phyloP scores from a whole-genome alignment of 805 yeast species.

The Metschnikowia cubensis region DNA sequence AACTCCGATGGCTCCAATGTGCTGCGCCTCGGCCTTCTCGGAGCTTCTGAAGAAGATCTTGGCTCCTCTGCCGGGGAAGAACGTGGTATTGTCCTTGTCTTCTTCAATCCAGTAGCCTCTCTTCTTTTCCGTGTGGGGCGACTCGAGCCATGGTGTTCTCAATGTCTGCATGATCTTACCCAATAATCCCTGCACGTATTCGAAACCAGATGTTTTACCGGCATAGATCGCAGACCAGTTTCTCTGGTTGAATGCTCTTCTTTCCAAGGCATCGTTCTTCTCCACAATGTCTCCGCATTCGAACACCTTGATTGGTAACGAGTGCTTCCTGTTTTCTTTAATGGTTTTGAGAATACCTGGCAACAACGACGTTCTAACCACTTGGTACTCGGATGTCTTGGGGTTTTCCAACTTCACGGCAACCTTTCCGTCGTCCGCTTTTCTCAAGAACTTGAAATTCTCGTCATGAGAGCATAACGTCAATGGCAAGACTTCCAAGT shows the following conservation, averaged over 20 bases:
- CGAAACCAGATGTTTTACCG: constrained; percentile 95
- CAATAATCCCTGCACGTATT: constrained; percentile 86
- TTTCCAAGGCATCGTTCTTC: constrained; percentile 74
- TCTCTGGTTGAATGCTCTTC: constrained; percentile 88
- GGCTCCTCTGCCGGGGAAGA: constrained; percentile 98
- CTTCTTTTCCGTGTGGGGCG: constrained; percentile 42
- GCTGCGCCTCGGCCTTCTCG: constrained; percentile 52
- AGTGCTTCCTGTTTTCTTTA: constrained; percentile 92
- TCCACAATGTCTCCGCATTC: constrained; percentile 94
- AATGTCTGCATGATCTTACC: constrained; percentile 95
- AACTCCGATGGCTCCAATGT: constrained; percentile 86
- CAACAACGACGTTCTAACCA: constrained; percentile 88
- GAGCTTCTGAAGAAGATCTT: constrained; percentile 68
- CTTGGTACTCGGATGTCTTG: constrained; percentile 94
- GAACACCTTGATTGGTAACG: constrained; percentile 90
- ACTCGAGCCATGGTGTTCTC: constrained; percentile 78
- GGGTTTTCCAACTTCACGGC: constrained; percentile 95
- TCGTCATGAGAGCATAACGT: constrained; percentile 96
- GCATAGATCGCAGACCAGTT: constrained; percentile 93
- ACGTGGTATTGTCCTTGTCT: constrained; percentile 62
- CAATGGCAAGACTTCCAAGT: constrained; percentile 93
- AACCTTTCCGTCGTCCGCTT: constrained; percentile 63
- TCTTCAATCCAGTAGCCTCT: constrained; percentile 89
- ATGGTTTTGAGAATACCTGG: constrained; percentile 96
- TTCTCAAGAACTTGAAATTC: constrained; percentile 82